Base-by-base conservation (phyloP, 108 stramenopile genomes). In the Pseudonitzschia multiseries region DNA sequence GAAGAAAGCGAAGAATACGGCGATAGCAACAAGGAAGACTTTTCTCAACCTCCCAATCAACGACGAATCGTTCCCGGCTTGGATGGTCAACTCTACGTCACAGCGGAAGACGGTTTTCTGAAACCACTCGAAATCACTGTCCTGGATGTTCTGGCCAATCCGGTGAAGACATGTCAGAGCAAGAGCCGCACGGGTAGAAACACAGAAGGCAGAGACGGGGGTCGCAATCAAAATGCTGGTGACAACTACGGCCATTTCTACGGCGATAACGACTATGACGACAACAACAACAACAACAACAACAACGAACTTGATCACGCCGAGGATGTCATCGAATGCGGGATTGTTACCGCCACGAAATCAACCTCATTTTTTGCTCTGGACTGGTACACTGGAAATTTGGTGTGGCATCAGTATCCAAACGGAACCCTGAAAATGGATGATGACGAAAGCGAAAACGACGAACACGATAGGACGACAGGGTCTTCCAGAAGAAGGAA, bases 341-440 rank as follows among this genome's bases (percentile, higher is more conserved):
- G 90, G 14, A 89, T 93, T 51, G 86, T 93, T 36, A 86, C 89
- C 17, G 93, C 87, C 28, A 85, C 87, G 18, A 89, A 89, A 79
- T 75, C 81, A 32, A 90, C 84, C 32, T 84, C 86, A 0, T 69
- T 91, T 20, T 88, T 84, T 56, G 88, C 87, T 27, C 57, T 90
- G 48, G 86, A 94, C 65, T 79, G 83, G 0, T 61, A 27, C 33
- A 82, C 87, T 24, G 89, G 92, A 44, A 79, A 74, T 28, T 68
- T 93, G 33, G 69, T 68, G 46, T 93, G 92, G 92, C 65, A 68
- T 52, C 76, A 77, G 29, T 48, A 59, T 41, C 64, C 70, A 29
- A 65, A 77, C 29, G 76, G 76, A 46, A 71, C 75, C n/a, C 69
- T 64, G 32, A 29, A 42, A 20, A 61, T 42, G 46, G 26, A 62